These are phyloP conservation scores for Wickerhamiella siamensis DNA, from an alignment of 805 yeast genomes.

Conservation along the genomic window DNA sequence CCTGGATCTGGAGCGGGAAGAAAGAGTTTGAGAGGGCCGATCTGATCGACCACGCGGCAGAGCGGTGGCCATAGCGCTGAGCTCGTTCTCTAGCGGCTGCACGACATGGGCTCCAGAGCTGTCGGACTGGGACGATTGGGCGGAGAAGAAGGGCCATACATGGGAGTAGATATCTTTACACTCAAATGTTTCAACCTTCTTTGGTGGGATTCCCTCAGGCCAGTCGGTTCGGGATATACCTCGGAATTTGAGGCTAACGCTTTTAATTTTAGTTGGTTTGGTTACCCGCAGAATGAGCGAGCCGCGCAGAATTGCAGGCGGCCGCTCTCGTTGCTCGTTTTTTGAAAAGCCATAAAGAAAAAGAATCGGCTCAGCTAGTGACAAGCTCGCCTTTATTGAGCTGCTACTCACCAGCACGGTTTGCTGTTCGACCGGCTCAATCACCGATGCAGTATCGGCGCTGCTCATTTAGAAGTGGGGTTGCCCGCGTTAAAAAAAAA, in stretches of 20 bases:
- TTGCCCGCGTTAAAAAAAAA: no score
- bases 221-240: conserved; percentile 76
- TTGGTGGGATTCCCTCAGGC: conserved; percentile 98
- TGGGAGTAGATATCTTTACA: conserved; percentile 54
- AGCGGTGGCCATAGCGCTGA: background rate
- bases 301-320: conserved; percentile 75
- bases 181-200: conserved; percentile 52
- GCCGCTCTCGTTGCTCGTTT: conserved; percentile 45
- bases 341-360: conserved; percentile 72
- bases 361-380: conserved; percentile 62
- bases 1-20: background rate
- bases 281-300: conserved; percentile 52
- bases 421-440: background rate
- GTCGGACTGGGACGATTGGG: conserved; percentile 25
- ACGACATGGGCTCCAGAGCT: conserved; percentile 33
- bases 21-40: background rate
- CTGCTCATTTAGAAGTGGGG: no score
- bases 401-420: conserved; percentile 10
- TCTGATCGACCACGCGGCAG: conserved; percentile 5
- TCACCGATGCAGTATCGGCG: no score
- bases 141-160: conserved; percentile 77
- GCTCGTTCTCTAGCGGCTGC: conserved; percentile 15
- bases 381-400: conserved; percentile 15
- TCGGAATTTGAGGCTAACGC: conserved; percentile 43
- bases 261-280: conserved; percentile 58